phyloP scores from a whole-genome alignment of 179 eudicot genomes.

The Spinacia oleracea region DNA sequence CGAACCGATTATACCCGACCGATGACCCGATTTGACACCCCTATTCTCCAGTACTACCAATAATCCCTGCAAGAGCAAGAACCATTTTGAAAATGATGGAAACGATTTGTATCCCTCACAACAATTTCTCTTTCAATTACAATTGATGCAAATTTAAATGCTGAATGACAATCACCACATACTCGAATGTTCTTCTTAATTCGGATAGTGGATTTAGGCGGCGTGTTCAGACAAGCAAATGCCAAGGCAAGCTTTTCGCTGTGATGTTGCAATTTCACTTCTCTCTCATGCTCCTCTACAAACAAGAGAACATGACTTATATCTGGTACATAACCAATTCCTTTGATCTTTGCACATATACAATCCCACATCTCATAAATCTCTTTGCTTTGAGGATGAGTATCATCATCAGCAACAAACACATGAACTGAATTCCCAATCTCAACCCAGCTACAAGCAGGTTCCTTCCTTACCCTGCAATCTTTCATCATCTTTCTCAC shows the following conservation, averaged over 20 bases:
- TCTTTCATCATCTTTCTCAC: constrained; percentile 76
- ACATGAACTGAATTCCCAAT: constrained; percentile 67
- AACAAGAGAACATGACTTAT: constrained; percentile 66
- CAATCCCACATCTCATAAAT: constrained; percentile 58
- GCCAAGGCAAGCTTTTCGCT: constrained; percentile 83
- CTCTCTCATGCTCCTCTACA: constrained; percentile 57
- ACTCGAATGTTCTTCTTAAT: constrained; percentile 82
- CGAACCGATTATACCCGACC: too few species aligned
- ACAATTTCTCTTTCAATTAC: constrained; percentile 61
- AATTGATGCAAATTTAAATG: constrained; percentile 66
- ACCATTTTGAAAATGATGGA: constrained; percentile 70
- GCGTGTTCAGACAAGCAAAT: constrained; percentile 62
- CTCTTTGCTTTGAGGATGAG: constrained; percentile 64
- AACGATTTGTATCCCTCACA: constrained; percentile 73
- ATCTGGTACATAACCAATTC: constrained; percentile 74
- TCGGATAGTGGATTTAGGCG: constrained; percentile 53
- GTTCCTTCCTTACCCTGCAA: constrained; percentile 67
- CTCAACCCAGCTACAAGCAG: constrained; percentile 95
- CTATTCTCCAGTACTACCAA: constrained; percentile 64
- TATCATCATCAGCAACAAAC: constrained; percentile 68
- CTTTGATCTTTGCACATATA: constrained; percentile 44
- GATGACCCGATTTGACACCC: too few species aligned
- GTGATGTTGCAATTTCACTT: constrained; percentile 62
- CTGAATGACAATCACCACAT: constrained; percentile 85
- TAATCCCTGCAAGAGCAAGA: constrained; percentile 80